Evolutionary conservation across 495 filamentous ascomycete genomes (phyloP), one percentile per base, ranked within the genome.

Genomic region (Thermothielavioides terrestris): DNA sequence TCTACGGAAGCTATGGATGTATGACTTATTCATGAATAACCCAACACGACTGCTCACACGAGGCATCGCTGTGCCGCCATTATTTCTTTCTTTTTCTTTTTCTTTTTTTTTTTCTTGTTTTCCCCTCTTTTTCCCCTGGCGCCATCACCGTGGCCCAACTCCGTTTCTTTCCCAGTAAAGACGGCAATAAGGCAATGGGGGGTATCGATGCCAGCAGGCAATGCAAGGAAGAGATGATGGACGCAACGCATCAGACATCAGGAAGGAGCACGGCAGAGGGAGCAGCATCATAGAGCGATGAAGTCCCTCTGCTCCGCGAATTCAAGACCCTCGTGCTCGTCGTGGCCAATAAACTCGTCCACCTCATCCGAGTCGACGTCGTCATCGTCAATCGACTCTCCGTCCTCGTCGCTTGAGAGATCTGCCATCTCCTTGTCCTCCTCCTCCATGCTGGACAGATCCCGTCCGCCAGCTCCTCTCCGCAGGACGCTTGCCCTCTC

Each of bases 341-440:
- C 66, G 40, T 66, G 63, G 52, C 69, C 70, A 53, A 76, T 66
- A 58, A 87, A 81, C 63, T 94, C 88, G 40, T 85, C 84, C 44
- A 91, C 77, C 43, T 81, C 83, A 58, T 94, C 90, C 26, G 88
- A 95, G 67, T 94, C 90, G 62, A 94, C 77, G 67, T 95, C 90
- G 61, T 94, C 82, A 59, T 82, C 84, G 58, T 89, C 82, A 56
- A 83, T 83, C 58, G 79, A 79, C 49, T 86, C 83, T 50, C 83
- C 81, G 52, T 89, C 85, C 39, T 88, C 48, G 57, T 94, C 89
- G 71, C 88, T 94, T 53, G 86, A 89, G 27, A 88, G 59, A 61
- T 94, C 87, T 63, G 78, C 83, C 57, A 82, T 77, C 46, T 87
- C 83, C 6, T 78, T 79, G 50, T 76, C 68, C 21, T 60, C 60